These are phyloP conservation scores for Conoideocrella luteorostrata DNA, from an alignment of 2,329 filamentous ascomycete species.

Conservation along the genomic window DNA sequence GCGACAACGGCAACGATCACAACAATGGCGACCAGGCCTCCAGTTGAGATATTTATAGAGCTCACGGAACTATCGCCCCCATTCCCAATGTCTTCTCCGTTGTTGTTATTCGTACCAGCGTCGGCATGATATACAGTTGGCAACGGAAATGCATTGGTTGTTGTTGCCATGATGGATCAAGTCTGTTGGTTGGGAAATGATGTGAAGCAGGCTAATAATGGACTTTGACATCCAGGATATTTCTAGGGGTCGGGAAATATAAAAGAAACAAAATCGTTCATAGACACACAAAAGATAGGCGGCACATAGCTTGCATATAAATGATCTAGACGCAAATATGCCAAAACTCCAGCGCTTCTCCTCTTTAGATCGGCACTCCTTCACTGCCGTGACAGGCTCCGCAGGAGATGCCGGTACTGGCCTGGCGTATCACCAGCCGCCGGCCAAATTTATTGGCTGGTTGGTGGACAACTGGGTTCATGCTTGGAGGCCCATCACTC, in stretches of 20 bases:
- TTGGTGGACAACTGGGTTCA: background rate
- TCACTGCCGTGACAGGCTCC: slow-evolving; percentile 2
- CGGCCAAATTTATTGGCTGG: background rate
- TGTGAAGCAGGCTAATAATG: too few species aligned
- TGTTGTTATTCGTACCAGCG: slow-evolving; percentile 28
- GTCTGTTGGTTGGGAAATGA: too few species aligned
- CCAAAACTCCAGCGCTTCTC: background rate
- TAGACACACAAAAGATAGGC: slow-evolving; percentile 1
- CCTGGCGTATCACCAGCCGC: slow-evolving; percentile 3
- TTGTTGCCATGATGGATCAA: slow-evolving; percentile 38
- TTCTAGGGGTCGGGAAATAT: too few species aligned
- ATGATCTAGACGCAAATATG: background rate
- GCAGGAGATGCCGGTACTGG: slow-evolving; percentile 3
- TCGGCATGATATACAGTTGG: slow-evolving; percentile 31
- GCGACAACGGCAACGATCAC: slow-evolving; percentile 62
- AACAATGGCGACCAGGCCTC: slow-evolving; percentile 68
- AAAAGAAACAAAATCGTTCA: too few species aligned
- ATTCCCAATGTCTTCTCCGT: slow-evolving; percentile 56
- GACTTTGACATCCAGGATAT: too few species aligned
- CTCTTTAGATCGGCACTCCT: background rate
- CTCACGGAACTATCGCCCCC: slow-evolving; percentile 48
- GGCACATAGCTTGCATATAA: background rate
- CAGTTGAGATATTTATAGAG: slow-evolving; percentile 58
- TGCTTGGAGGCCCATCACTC: slow-evolving; percentile 1
- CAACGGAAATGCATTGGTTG: slow-evolving; percentile 34